Percentiles rank a stretch among this genome's conserved stretches.
phyloP scores from a whole-genome alignment of 192 early-diverging fungal genomes.

The Coemansia sp. region DNA sequence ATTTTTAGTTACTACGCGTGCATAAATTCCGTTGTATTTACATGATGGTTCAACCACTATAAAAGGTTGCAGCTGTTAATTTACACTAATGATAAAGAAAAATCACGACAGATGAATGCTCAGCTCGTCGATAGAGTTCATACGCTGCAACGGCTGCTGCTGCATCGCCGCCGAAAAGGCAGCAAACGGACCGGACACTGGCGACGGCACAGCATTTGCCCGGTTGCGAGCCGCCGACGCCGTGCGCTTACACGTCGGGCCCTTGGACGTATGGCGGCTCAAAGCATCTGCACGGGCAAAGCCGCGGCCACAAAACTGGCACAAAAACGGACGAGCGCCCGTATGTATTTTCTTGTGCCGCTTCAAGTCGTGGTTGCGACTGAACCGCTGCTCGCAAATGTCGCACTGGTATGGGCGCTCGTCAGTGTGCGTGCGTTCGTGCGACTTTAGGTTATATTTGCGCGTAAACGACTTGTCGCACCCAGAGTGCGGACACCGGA shows the following conservation, averaged over 20 bases:
- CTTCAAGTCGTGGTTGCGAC: slow-evolving; percentile 76
- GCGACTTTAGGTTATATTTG: slow-evolving; percentile 84
- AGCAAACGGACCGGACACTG: not conserved
- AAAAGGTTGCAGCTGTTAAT: not conserved
- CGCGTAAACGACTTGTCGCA: slow-evolving; percentile 85
- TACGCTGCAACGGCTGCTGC: slow-evolving; percentile 14
- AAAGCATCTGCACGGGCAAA: slow-evolving; percentile 54
- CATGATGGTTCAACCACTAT: no score
- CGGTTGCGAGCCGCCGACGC: slow-evolving; percentile 17
- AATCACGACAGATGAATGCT: slow-evolving; percentile 2
- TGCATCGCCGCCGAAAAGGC: slow-evolving; percentile 15
- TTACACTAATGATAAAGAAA: not conserved
- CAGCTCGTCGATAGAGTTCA: slow-evolving; percentile 34
- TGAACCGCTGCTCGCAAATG: slow-evolving; percentile 66
- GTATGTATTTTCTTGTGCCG: slow-evolving; percentile 71
- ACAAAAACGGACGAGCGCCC: slow-evolving; percentile 60
- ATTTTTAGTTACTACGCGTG: no score
- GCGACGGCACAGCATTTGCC: not conserved
- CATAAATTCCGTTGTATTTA: no score
- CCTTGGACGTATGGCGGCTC: slow-evolving; percentile 48
- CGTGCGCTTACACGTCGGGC: slow-evolving; percentile 49
- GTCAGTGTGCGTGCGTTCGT: slow-evolving; percentile 75
- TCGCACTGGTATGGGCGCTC: slow-evolving; percentile 70
- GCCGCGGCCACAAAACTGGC: slow-evolving; percentile 55
- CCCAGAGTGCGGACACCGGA: slow-evolving; percentile 64